Evolutionary conservation across 2,329 filamentous ascomycete genomes (phyloP).

Genomic region (Alternaria gaisen): DNA sequence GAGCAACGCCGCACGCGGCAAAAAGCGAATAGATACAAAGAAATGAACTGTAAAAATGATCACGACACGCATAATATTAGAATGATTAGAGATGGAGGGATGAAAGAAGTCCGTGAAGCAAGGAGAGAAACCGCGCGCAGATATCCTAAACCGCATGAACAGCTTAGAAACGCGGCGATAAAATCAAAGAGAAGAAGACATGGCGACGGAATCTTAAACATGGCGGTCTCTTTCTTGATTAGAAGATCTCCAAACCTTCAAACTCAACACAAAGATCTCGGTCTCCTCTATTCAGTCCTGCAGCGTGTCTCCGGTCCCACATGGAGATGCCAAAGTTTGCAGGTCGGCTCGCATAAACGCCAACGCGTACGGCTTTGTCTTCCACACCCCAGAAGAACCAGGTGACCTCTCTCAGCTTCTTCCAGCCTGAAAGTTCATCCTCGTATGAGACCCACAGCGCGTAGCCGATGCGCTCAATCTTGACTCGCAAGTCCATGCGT

Average conservation of each 20-base stretch:
- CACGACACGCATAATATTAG: background rate
- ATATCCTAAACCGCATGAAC: background rate
- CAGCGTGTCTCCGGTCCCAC: conserved; percentile 45
- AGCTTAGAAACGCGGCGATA: background rate
- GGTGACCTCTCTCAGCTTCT: conserved; percentile 67
- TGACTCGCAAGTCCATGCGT: conserved; percentile 62
- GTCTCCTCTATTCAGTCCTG: conserved; percentile 34
- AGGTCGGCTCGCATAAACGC: conserved; percentile 66
- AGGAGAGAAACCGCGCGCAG: background rate
- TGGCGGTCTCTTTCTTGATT: background rate
- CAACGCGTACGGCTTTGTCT: conserved; percentile 66
- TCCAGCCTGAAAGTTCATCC: conserved; percentile 58
- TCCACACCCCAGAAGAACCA: conserved; percentile 69
- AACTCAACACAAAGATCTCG: conserved; percentile 53
- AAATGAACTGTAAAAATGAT: background rate
- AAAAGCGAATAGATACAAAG: conserved; percentile 16
- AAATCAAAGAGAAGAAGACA: background rate
- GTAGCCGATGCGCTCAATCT: conserved; percentile 65
- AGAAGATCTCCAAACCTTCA: conserved; percentile 54
- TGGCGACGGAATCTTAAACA: background rate
- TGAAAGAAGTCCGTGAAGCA: background rate
- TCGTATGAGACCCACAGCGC: conserved; percentile 68
- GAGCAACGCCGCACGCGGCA: background rate
- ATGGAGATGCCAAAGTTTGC: conserved; percentile 55
- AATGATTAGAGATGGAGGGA: background rate